A percentile compares a stretch with the other conserved stretches of the same genome.
Evolutionary conservation across 1,284 basidiomycete genomes (phyloP).

Genomic region (Boletus semigastroideus): DNA sequence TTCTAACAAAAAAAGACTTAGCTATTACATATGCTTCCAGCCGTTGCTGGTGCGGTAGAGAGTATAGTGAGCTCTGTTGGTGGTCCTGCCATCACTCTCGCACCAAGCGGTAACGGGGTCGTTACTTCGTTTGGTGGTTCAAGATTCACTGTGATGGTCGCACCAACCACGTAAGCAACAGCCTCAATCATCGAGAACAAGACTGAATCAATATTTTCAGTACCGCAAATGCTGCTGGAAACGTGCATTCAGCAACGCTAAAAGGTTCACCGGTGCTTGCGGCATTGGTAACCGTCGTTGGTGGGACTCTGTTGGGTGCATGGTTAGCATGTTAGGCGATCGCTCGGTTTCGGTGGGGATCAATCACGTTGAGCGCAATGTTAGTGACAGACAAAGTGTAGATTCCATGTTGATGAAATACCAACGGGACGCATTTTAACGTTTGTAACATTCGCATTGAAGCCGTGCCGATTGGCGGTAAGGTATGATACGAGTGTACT

Average conservation of each 20-base stretch:
- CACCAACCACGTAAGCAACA: conserved; percentile 14
- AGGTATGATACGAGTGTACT: too few species aligned
- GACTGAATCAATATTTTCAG: conserved; percentile 3
- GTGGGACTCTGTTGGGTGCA: conserved; percentile 34
- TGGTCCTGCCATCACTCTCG: conserved; percentile 54
- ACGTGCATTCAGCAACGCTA: conserved; percentile 1
- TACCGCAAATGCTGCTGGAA: conserved; percentile 13
- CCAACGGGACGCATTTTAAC: background rate
- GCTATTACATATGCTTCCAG: conserved; percentile 34
- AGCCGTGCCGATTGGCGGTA: too few species aligned
- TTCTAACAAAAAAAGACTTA: background rate
- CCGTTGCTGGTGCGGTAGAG: conserved; percentile 38
- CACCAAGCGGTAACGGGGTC: conserved; percentile 38
- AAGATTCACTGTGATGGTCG: conserved; percentile 30
- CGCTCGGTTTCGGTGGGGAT: background rate
- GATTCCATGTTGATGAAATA: background rate
- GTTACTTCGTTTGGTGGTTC: conserved; percentile 41
- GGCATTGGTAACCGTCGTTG: conserved; percentile 33
- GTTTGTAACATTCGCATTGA: too few species aligned
- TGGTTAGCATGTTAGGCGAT: conserved; percentile 21
- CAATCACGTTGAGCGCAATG: background rate
- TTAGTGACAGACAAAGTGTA: background rate
- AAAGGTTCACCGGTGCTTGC: conserved; percentile 10
- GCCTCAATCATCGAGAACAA: background rate
- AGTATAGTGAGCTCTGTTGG: conserved; percentile 43